phyloP scores from a whole-genome alignment of 352 stramenopile species.

The Phytophthora capsici region DNA sequence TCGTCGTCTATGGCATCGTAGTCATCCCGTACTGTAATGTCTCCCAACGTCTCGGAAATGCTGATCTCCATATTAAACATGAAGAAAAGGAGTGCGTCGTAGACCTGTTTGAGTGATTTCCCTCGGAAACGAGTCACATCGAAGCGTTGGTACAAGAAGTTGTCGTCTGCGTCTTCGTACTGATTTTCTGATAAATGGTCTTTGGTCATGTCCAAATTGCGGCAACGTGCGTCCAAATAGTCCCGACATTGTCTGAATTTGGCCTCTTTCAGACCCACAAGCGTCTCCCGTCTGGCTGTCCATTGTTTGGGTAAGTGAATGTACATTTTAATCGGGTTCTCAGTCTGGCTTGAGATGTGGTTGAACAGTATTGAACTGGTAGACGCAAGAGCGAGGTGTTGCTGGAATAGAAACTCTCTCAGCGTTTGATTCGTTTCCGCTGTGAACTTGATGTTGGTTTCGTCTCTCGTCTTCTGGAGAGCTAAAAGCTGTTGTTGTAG shows the following conservation, averaged over 20 bases:
- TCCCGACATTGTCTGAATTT: constrained; percentile 31
- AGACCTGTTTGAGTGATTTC: constrained; percentile 46
- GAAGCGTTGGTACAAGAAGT: constrained; percentile 30
- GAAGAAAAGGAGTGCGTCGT: constrained; percentile 43
- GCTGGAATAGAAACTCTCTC: not conserved
- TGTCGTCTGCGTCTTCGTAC: constrained; percentile 24
- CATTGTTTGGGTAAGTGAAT: constrained; percentile 30
- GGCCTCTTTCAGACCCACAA: constrained; percentile 35
- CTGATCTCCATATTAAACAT: constrained; percentile 55
- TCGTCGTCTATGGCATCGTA: constrained; percentile 31
- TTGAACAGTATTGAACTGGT: not conserved
- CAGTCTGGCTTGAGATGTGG: not conserved
- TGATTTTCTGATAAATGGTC: constrained; percentile 22
- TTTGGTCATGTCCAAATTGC: constrained; percentile 36
- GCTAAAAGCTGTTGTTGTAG: too few species aligned
- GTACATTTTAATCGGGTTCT: constrained; percentile 16
- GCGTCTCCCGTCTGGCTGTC: constrained; percentile 23
- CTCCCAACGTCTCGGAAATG: constrained; percentile 45
- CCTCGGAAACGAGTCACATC: constrained; percentile 47
- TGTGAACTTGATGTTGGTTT: too few species aligned
- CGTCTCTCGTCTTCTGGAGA: too few species aligned
- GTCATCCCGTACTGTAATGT: constrained; percentile 50
- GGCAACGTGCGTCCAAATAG: constrained; percentile 41
- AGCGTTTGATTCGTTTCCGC: constrained; percentile 1
- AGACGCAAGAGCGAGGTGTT: constrained; percentile 14